Base-by-base conservation (phyloP, 768 basidiomycete species). In the Trametes cinnabarina region DNA sequence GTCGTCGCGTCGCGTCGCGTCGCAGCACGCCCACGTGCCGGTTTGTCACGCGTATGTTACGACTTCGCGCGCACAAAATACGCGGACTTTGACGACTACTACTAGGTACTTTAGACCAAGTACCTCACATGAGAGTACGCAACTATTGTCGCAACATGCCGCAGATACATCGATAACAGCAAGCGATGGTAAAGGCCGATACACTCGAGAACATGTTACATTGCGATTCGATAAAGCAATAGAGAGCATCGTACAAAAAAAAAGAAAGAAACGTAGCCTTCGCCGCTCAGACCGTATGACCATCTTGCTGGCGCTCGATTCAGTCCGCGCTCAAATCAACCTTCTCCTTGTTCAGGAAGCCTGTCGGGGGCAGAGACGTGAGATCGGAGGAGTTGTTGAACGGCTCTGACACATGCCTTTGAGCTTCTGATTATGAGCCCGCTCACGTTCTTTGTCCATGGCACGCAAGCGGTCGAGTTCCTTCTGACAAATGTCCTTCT, bases 391-490 rank as follows among this genome's bases (percentile, higher is more conserved):
- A 43, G 26, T 5, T 20, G 4, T 17, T 15, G n/a, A 15, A 15
- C 9, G 28, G 26, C 26, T 39, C 9, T 15, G 23, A 10, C 9
- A 28, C 39, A 14, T 39, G 88, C 91, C 92, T 77, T 86, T 88
- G 68, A 92, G 74, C 70, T 88, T 92, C 68, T 86, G 77, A 58
- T 85, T 86, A 61, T 85, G 80, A 0, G 68, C 79, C 61, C 74
- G 82, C 61, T 89, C 86, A 43, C 83, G 81, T 67, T 86, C 86
- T 62, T 85, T 82, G 55, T 93, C 90, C 34, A 79, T 79, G 2
- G 68, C 78, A 15, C 80, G 79, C 43, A 90, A 76, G 42, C 88
- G 76, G 12, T 75, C 68, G 30, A 92, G 72, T 67, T 93, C 92
- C 11, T 83, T 41, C 83, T 85, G 44, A 77, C 68, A 0, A 80